Evolutionary conservation across 1,139 yeast species (phyloP).

Genomic region (Scheffersomyces parashehatae): DNA sequence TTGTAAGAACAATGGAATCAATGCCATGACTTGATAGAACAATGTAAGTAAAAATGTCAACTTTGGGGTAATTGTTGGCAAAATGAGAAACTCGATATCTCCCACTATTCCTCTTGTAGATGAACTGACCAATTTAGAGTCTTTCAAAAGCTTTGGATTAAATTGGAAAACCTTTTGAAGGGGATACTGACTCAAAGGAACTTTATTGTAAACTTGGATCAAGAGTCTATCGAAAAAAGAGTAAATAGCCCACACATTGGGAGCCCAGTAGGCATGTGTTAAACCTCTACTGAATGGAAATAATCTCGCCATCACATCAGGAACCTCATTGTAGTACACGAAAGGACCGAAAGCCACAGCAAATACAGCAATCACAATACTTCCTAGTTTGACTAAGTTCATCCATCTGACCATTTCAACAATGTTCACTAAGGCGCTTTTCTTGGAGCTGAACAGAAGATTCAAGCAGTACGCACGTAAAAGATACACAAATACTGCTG

Average conservation of each 20-base stretch:
- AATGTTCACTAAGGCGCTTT: conserved; percentile 22
- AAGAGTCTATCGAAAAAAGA: conserved; percentile 80
- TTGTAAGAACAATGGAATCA: conserved; percentile 70
- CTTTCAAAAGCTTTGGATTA: conserved; percentile 25
- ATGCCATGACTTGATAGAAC: conserved; percentile 77
- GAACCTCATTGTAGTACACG: conserved; percentile 59
- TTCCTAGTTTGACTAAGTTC: conserved; percentile 61
- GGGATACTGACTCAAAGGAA: conserved; percentile 47
- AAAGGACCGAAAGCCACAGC: conserved; percentile 81
- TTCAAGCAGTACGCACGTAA: conserved; percentile 69
- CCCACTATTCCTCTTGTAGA: conserved; percentile 91
- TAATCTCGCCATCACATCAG: conserved; percentile 65
- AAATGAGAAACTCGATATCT: conserved; percentile 75
- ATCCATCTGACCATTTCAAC: conserved; percentile 54
- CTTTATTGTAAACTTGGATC: conserved; percentile 47
- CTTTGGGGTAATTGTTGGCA: conserved; percentile 79
- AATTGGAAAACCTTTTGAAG: conserved; percentile 35
- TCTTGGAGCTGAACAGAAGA: conserved; percentile 33
- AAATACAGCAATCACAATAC: conserved; percentile 65
- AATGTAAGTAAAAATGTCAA: conserved; percentile 76
- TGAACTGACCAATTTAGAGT: conserved; percentile 29
- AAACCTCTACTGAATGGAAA: conserved; percentile 95
- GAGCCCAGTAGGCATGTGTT: conserved; percentile 99
- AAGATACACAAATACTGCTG: conserved; percentile 83
- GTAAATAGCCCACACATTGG: conserved; percentile 94